Evolutionary conservation across 2,329 filamentous ascomycete genomes (phyloP), one percentile per base, ranked within the genome.

Genomic region (Pseudocercospora ulei): DNA sequence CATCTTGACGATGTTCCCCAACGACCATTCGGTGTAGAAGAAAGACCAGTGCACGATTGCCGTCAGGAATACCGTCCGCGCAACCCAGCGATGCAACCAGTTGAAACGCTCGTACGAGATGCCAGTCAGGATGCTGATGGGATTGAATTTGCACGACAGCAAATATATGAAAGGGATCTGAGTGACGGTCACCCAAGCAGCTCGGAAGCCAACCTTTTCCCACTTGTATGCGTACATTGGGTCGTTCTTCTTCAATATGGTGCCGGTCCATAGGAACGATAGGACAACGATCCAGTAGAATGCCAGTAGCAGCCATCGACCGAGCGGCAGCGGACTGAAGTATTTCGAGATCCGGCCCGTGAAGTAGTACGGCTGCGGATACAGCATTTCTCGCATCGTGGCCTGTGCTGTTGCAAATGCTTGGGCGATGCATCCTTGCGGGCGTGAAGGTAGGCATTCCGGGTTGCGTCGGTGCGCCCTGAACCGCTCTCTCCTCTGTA

Each of bases 141-240:
- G 53, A 35, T 55, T 69, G 8, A 81, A 57, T 14, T 58, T 58
- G 47, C 50, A 53, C 9, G 54, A 55, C 5, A 58, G 66, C 2
- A 81, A 64, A 50, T 75, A 79, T 6, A 80, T 63, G 12, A 81
- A 63, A 0, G 77, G 77, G 26, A 81, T 67, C 56, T 81, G 78
- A 2, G 70, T 74, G 29, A 78, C 62, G 6, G 73, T 71, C 16
- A 80, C 67, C 77, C 78, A 81, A 11, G 75, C 78, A 48, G 77
- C 78, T 39, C 78, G 73, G 56, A 75, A 81, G 4, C 73, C 78
- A 40, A 80, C 72, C 43, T 75, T 73, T 56, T 81, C 77, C 53
- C 54, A 58, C 22, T 54, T 55, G 39, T 57, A 58, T 6, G 47
- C 44, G 37, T 57, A 56, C 41, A 55, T 50, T 3, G 46, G 39